These are phyloP conservation scores for Hemisphaericaspora subhashii DNA, from an alignment of 1,139 yeast species.

Conservation along the genomic window DNA sequence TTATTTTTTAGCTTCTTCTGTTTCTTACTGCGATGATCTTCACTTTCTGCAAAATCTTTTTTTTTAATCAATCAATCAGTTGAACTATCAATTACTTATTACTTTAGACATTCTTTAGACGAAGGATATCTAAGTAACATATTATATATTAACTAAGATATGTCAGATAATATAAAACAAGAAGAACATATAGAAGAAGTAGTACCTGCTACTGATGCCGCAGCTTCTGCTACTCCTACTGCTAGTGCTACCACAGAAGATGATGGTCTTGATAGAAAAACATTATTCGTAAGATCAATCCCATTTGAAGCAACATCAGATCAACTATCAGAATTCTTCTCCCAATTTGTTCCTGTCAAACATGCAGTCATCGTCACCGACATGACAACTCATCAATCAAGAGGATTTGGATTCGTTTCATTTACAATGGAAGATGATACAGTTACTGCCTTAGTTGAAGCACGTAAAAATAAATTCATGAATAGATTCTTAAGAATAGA, in stretches of 20 bases:
- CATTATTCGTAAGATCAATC: conserved; percentile 79
- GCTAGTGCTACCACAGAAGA: conserved; percentile 15
- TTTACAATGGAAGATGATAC: conserved; percentile 88
- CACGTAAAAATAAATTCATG: conserved; percentile 67
- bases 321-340: conserved; percentile 76
- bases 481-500: conserved; percentile 74
- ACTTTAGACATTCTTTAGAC: too few species aligned
- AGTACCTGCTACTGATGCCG: background rate
- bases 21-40: conserved; percentile 6
- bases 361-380: conserved; percentile 93
- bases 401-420: conserved; percentile 96
- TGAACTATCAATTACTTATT: too few species aligned
- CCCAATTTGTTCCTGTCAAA: conserved; percentile 91
- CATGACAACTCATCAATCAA: conserved; percentile 64
- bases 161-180: conserved; percentile 1
- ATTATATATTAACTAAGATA: background rate
- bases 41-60: too few species aligned
- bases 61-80: too few species aligned
- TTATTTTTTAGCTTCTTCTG: conserved; percentile 5
- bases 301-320: conserved; percentile 83
- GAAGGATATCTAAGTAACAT: background rate
- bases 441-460: conserved; percentile 63
- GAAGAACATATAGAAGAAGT: background rate
- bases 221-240: background rate
- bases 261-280: conserved; percentile 55